Conservation (phyloP, 257 asterid species). For the Fraxinus anomala region DNA sequence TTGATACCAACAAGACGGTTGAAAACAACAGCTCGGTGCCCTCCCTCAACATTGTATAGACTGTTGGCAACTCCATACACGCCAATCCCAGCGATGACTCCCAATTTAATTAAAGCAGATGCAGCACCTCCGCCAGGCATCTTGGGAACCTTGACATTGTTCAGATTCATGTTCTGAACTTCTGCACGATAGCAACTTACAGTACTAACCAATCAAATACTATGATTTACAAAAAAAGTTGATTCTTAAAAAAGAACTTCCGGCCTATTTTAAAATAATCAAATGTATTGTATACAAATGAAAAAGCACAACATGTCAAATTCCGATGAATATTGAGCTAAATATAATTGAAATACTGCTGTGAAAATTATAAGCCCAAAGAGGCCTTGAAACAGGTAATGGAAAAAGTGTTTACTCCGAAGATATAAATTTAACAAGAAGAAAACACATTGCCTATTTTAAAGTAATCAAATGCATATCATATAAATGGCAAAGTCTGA, state of each 20-base stretch:
- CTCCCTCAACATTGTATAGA: conserved; percentile 93
- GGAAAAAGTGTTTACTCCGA: neutral
- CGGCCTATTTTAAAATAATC: neutral
- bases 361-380: neutral
- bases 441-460: neutral
- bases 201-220: conserved; percentile 1
- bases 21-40: conserved; percentile 89
- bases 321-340: neutral
- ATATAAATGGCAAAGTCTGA: neutral
- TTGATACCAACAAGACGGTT: conserved; percentile 73
- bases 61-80: conserved; percentile 71
- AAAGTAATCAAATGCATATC: neutral
- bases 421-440: neutral
- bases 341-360: neutral
- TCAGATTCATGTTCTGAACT: conserved; percentile 56
- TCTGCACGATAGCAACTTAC: conserved; percentile 34
- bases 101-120: conserved; percentile 61
- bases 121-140: conserved; percentile 75
- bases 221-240: neutral
- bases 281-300: neutral
- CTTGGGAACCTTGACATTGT: conserved; percentile 72
- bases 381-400: neutral
- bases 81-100: conserved; percentile 65
- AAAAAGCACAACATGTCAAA: neutral
- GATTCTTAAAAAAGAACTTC: neutral